Evolutionary conservation across 441 rosid genomes (phyloP), one percentile per base, ranked within the genome.

Genomic region (Hypseocharis bilobata): DNA sequence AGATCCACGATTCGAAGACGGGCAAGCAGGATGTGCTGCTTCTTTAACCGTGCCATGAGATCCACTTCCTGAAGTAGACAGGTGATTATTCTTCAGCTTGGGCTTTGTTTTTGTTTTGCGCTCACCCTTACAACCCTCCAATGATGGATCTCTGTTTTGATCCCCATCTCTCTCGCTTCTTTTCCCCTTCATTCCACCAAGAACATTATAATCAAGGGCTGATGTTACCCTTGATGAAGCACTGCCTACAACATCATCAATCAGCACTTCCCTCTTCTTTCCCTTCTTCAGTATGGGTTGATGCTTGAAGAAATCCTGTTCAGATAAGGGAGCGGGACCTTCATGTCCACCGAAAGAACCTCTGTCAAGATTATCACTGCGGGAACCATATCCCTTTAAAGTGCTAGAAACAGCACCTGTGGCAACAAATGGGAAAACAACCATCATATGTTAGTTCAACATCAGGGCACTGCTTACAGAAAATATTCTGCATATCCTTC

Each of bases 151-250:
- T n/a, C n/a, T n/a, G n/a, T n/a, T n/a, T n/a, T n/a, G n/a, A n/a
- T n/a, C n/a, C 25, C 84, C 79, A 51, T 83, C 89, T 67, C 86
- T 75, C 51, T 85, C 86, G 44, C 86, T 82, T 81, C 85, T 79
- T 72, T 86, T 86, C 62, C 88, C 88, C 81, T 83, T 83, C 30
- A 74, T 73, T 66, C 83, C 84, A 61, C 80, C 73, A 6, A 25
- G 36, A 34, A 76, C 25, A 60, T 77, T 80, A 20, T 27, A 6
- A 10, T 70, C 75, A 30, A 76, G 80, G 65, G 71, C 28, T 60
- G 84, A 20, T 47, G 82, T 60, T 34, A 70, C 66, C 73, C 79
- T 77, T 17, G 76, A 62, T 51, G 82, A 76, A 72, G 80, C 76
- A 71, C 62, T 74, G 30, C 78, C 73, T 47, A 76, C 76, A 58